Evolutionary conservation across 768 basidiomycete species (phyloP), one percentile per base, ranked within the genome.

Genomic region (Infundibulicybe gibba): DNA sequence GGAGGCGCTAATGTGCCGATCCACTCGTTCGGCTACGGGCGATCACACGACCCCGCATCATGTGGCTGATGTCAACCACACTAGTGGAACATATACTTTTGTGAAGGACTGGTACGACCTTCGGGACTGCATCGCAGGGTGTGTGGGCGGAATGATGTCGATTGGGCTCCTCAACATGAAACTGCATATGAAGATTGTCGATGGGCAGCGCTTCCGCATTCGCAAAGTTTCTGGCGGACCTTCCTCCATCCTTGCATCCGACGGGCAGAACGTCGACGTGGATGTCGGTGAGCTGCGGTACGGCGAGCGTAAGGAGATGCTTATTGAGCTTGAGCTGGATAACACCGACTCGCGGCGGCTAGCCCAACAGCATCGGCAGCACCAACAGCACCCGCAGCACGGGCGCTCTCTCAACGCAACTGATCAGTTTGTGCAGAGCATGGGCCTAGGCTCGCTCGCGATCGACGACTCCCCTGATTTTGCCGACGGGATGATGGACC

Each of bases 31-130:
- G 97, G 97, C 43, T 99, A 95, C 59, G 95, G 94, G 20, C 89
- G 91, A 49, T 90, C 92, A 13, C 97, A 98, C 61, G 97, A 98
- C 64, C 97, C 97, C 14, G 92, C 92, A 12, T 95, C 94, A 6
- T 79, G 31, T 98, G 97, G 97, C 83, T 98, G 40, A 94, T 99
- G 79, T 97, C 94, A 98, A 97, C 64, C 94, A 98, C 64, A 97
- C 97, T 2, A 83, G 83, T 53, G 97, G 97, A 19, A 97, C 94
- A 21, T 98, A 98, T 69, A 97, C 94, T 3, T 99, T 97, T 57
- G 93, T 97, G 50, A 90, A 90, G 67, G 95, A 97, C 61, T 97
- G 94, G 89, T 94, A 97, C 62, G 91, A 97, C 63, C 82, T 98
- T 25, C 84, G 90, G 17, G 85, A 88, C 57, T 89, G 93, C 52